Percentiles rank a stretch among this genome's conserved stretches.
phyloP scores from a whole-genome alignment of 176 grass and related monocot species.

The Cenchrus americanus region DNA sequence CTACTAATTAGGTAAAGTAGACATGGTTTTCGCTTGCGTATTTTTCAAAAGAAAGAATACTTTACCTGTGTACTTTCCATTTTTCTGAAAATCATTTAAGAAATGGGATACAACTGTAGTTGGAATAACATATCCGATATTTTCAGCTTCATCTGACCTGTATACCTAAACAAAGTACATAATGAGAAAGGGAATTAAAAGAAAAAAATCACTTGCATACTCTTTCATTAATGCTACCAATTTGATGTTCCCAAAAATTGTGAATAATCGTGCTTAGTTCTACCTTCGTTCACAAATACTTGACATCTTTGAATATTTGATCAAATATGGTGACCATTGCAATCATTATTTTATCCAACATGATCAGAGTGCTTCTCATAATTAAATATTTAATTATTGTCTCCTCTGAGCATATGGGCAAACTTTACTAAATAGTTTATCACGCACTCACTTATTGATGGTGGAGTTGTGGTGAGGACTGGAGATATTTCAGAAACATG shows the following conservation, averaged over 20 bases:
- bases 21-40: constrained; percentile 1
- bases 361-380: background rate
- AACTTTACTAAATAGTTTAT: background rate
- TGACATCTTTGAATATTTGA: constrained; percentile 20
- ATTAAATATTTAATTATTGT: background rate
- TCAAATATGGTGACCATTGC: constrained; percentile 6
- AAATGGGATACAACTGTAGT: constrained; percentile 99
- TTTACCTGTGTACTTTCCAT: constrained; percentile 98
- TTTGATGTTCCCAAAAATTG: background rate
- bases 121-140: constrained; percentile 99
- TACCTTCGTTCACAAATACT: constrained; percentile 11
- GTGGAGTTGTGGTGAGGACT: background rate
- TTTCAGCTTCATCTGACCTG: constrained; percentile 96
- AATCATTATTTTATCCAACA: constrained; percentile 12
- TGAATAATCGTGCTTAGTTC: background rate
- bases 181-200: constrained; percentile 48
- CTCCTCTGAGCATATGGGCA: background rate
- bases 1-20: constrained; percentile 5
- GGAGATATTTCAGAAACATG: background rate
- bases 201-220: background rate
- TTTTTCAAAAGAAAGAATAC: constrained; percentile 32
- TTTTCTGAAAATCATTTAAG: constrained; percentile 87
- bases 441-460: background rate
- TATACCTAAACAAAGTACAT: constrained; percentile 83
- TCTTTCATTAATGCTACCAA: constrained; percentile 10